Conservation (phyloP, 179 eudicot species). For the Vitellaria paradoxa region DNA sequence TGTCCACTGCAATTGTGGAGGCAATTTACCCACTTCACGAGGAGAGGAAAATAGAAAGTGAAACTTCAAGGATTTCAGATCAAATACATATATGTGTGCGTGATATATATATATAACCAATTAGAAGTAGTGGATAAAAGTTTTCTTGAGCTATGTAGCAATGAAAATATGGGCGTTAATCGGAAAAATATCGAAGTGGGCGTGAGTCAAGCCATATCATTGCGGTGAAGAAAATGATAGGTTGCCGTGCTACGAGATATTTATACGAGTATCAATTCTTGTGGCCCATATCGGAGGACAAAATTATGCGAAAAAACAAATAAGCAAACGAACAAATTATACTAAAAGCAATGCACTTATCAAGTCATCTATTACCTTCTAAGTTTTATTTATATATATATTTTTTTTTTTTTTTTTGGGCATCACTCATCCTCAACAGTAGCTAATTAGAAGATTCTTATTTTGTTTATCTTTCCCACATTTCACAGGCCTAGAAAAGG, state of each 20-base stretch:
- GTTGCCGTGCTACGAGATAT: conserved; percentile 7
- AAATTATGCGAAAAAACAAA: not conserved
- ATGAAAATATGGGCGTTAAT: no score
- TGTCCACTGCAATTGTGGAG: no score
- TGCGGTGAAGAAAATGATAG: conserved; percentile 20
- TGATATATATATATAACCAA: no score
- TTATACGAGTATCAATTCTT: conserved; percentile 12
- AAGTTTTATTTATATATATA: not conserved
- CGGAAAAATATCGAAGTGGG: not conserved
- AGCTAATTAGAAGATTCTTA: not conserved
- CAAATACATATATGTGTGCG: no score
- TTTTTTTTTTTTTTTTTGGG: not conserved
- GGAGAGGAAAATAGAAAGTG: no score
- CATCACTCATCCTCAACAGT: conserved; percentile 1
- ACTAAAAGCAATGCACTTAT: not conserved
- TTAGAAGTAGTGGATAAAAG: no score
- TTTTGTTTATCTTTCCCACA: conserved; percentile 6
- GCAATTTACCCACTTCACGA: no score
- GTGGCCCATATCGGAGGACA: conserved; percentile 14
- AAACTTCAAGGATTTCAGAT: no score
- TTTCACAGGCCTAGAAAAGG: no score
- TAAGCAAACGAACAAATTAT: conserved; percentile 18
- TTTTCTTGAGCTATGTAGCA: no score
- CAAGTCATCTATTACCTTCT: no score
- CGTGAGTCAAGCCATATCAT: conserved; percentile 9